These are phyloP conservation scores for Pseudonitzschia pungens DNA, from an alignment of 108 stramenopile genomes.

Conservation along the genomic window DNA sequence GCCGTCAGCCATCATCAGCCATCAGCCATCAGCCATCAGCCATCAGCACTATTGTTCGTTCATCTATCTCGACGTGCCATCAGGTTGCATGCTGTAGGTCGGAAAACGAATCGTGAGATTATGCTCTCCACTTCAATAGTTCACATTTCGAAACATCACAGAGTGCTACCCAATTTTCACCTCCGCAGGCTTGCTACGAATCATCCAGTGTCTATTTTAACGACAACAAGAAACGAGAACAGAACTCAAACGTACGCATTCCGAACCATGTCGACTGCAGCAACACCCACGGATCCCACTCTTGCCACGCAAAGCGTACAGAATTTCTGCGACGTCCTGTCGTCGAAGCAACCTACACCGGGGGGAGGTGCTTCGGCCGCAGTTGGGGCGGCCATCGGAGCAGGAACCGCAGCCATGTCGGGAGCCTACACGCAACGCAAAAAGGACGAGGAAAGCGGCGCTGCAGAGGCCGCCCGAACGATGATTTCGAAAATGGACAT, in stretches of 20 bases:
- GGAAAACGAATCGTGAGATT: background rate
- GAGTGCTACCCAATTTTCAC: background rate
- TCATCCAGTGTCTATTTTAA: too few relatives aligned
- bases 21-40: too few relatives aligned
- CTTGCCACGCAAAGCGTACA: conserved; percentile 34
- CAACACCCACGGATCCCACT: conserved; percentile 15
- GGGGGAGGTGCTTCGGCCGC: conserved; percentile 85
- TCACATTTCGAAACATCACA: background rate
- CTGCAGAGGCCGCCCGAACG: conserved; percentile 50
- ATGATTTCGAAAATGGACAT: conserved; percentile 53
- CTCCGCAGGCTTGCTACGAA: background rate
- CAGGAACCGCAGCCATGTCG: conserved; percentile 71
- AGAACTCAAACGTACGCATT: background rate
- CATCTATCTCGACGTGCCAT: too few relatives aligned
- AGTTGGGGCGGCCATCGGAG: conserved; percentile 69
- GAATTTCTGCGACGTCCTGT: conserved; percentile 52
- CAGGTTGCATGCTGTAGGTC: too few relatives aligned
- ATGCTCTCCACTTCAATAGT: background rate
- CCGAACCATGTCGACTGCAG: background rate
- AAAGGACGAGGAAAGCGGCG: conserved; percentile 67
- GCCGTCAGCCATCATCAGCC: too few relatives aligned
- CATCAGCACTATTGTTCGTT: background rate
- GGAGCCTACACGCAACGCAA: conserved; percentile 78
- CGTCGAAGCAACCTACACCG: conserved; percentile 76
- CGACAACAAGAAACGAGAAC: background rate